Base-by-base conservation (phyloP, 306 rosid genomes). In the Rosa persica region DNA sequence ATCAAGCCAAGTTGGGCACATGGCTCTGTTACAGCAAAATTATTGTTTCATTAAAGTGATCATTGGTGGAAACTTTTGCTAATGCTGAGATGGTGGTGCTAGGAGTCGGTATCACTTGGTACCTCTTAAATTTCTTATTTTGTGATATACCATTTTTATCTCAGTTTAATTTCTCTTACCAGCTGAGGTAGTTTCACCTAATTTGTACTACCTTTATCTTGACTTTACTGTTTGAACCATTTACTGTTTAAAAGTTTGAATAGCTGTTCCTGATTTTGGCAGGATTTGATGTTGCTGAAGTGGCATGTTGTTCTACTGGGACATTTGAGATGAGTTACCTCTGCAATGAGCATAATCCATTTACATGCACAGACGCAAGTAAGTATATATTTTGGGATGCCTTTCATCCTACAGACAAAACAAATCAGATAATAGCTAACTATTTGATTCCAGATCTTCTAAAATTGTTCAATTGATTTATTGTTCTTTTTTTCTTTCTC, bases 221-320 rank as follows among this genome's bases (percentile, higher is more conserved):
- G 36, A 13, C n/a, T 17, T 44, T 11, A 16, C 19, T 67, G 12
- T 23, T 8, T n/a, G 46, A 57, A 25, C 25, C 16, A 12, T 62
- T 25, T 27, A 15, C 5, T 47, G 22, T 68, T 42, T 36, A 6
- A 4, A 40, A 15, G 16, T 30, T 66, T 40, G 36, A 60, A 13
- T 4, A 5, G 39, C 23, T 12, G 19, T 42, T 1, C 4, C 5
- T 13, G 30, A 19, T 39, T 12, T 25, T 42, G 75, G 13, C 88
- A 94, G 98, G 98, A 44, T 92, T 89, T 83, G 88, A 89, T 39
- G 87, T 73, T 0, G 75, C 83, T n/a, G 83, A 87, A 73, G 81
- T 80, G 80, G 96, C 97, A n/a, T 94, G 98, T 67, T 94, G 98
- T 44, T 89, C 90, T 0, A 90, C 97, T 15, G 98, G 98, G 73